Conservation (phyloP, 2,329 filamentous ascomycete genomes). For the Cadophora malorum region DNA sequence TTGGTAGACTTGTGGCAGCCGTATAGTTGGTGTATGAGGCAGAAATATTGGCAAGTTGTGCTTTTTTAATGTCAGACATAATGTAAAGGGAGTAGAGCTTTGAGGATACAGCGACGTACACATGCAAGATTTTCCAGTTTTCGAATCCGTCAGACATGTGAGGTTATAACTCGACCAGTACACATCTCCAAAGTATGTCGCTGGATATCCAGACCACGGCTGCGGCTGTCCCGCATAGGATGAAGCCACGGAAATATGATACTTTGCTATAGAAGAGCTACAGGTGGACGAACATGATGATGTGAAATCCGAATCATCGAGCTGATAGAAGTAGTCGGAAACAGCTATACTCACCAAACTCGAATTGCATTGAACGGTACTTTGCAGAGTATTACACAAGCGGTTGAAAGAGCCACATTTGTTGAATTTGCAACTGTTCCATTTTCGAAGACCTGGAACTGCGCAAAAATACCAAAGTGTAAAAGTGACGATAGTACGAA, state of each 20-base stretch:
- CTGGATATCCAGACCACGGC: slow-evolving; percentile 7
- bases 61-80: slow-evolving; percentile 9
- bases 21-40: not conserved
- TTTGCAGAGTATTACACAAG: slow-evolving; percentile 13
- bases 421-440: slow-evolving; percentile 11
- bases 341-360: slow-evolving; percentile 12
- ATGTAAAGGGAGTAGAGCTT: slow-evolving; percentile 5
- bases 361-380: slow-evolving; percentile 15
- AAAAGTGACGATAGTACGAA: slow-evolving; percentile 12
- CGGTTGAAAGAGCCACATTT: slow-evolving; percentile 12
- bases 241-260: slow-evolving; percentile 4
- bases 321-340: slow-evolving; percentile 15
- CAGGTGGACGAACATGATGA: slow-evolving; percentile 8
- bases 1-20: slow-evolving; percentile 16
- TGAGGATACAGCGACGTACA: slow-evolving; percentile 14
- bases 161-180: not conserved
- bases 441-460: slow-evolving; percentile 16
- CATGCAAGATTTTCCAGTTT: slow-evolving; percentile 20
- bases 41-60: slow-evolving; percentile 13
- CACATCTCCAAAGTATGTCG: slow-evolving; percentile 9
- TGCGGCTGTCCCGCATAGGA: slow-evolving; percentile 4
- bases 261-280: slow-evolving; percentile 14
- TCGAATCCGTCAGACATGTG: slow-evolving; percentile 15
- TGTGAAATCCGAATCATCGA: slow-evolving; percentile 11
- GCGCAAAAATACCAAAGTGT: slow-evolving; percentile 10